Percentiles rank a stretch among this genome's conserved stretches.
phyloP scores from a whole-genome alignment of 257 asterid species.

The Misopates orontium region DNA sequence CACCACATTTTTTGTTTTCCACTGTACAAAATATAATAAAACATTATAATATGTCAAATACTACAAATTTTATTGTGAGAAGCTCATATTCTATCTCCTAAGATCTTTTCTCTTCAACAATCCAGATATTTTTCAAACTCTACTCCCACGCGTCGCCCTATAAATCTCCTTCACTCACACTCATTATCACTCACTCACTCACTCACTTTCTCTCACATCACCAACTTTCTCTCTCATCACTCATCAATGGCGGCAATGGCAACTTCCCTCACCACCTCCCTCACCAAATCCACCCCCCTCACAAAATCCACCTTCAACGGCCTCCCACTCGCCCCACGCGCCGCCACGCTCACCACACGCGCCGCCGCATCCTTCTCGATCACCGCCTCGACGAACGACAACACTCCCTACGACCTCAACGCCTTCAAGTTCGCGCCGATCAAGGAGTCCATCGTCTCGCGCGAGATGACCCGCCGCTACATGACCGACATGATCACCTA shows the following conservation, averaged over 20 bases:
- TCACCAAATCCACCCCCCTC: conserved; percentile 46
- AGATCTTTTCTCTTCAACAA: conserved; percentile 32
- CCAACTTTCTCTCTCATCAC: no score
- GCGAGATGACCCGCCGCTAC: conserved; percentile 85
- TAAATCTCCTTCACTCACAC: conserved; percentile 5
- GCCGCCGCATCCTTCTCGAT: conserved; percentile 36
- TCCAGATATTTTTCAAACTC: conserved; percentile 38
- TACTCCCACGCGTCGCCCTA: conserved; percentile 17
- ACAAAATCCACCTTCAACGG: conserved; percentile 55
- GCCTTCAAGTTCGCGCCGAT: conserved; percentile 65
- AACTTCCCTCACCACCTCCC: conserved; percentile 56
- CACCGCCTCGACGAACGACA: conserved; percentile 57
- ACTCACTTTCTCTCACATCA: neutral
- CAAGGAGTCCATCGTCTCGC: conserved; percentile 71
- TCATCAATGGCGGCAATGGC: conserved; percentile 75
- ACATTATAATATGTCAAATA: no score
- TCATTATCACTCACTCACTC: conserved; percentile 7
- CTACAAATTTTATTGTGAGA: conserved; percentile 27
- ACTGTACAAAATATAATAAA: no score
- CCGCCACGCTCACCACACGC: conserved; percentile 44
- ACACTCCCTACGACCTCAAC: conserved; percentile 52
- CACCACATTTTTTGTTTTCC: no score
- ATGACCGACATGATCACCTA: conserved; percentile 87
- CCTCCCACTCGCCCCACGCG: conserved; percentile 49
- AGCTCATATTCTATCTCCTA: conserved; percentile 54